Base-by-base conservation (phyloP, 345 rosid species). In the Schrenkiella parvula region DNA sequence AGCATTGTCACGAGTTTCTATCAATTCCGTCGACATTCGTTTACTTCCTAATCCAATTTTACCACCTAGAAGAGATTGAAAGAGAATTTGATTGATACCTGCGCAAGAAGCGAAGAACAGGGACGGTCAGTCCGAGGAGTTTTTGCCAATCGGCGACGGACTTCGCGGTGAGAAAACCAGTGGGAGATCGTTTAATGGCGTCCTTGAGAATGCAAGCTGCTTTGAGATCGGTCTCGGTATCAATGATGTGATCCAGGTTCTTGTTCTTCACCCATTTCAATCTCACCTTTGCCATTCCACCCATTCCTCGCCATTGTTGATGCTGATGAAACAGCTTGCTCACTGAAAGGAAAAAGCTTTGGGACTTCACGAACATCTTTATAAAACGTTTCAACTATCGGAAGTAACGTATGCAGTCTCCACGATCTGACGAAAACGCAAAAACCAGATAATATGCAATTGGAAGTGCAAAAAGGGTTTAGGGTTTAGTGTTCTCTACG, bases 211-310 rank as follows among this genome's bases (percentile, higher is more conserved):
- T 87, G 64, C 84, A 90, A 76, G 99, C 93, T 13, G 99, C 96
- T 73, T 90, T 90, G 76, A 88, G 91, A 77, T 95, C 97, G 22
- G 97, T 90, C 53, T 92, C 98, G 23, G 55, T 80, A 55, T 95
- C 98, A 74, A 89, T 95, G 29, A 95, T 70, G 83, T 88, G 89
- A 73, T 92, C 99, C 1, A 87, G 66, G 78, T 92, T 75, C 54
- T 87, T 86, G 77, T 90, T 92, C 68, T 89, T 92, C 17, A 92
- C 97, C 98, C 99, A 92, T 77, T 95, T 92, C 29, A 95, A 80
- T 78, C 97, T 86, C 67, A 92, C 97, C 63, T 85, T 95, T 25
- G 82, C n/a, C 42, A 89, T 80, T 53, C 14, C 48, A 46, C 95
- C 61, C 67, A 89, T 77, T 69, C 25, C 71, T 60, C 95, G 88